A percentile compares a stretch with the other conserved stretches of the same genome.
phyloP scores from a whole-genome alignment of 805 yeast genomes.

The Danielia oregonensis region DNA sequence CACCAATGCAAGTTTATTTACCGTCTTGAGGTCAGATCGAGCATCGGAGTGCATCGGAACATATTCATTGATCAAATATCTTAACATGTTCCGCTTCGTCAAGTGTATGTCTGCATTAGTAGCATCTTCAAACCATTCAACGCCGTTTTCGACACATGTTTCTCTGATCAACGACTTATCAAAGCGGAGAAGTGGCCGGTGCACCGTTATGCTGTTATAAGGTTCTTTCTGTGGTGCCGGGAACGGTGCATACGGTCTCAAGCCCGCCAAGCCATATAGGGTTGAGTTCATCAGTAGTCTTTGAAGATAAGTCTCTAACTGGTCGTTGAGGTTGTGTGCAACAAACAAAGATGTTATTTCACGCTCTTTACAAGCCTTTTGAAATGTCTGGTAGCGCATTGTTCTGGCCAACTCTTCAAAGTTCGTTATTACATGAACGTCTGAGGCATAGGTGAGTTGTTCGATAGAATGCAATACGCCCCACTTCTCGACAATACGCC shows the following conservation, averaged over 20 bases:
- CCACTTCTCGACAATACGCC: conserved; percentile 29
- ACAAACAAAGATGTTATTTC: conserved; percentile 40
- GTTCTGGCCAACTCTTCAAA: conserved; percentile 61
- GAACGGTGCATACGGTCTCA: conserved; percentile 28
- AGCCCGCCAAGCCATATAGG: conserved; percentile 56
- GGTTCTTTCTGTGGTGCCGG: conserved; percentile 22
- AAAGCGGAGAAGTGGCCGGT: conserved; percentile 51
- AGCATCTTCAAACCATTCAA: conserved; percentile 68
- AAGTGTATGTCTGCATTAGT: conserved; percentile 54
- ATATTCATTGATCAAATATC: conserved; percentile 32
- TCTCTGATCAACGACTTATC: conserved; percentile 43
- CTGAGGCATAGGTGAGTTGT: conserved; percentile 19
- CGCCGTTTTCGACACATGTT: conserved; percentile 37
- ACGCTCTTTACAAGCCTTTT: conserved; percentile 33
- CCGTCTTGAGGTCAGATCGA: conserved; percentile 4
- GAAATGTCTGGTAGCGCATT: conserved; percentile 46
- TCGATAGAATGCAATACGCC: conserved; percentile 31
- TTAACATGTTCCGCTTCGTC: conserved; percentile 55
- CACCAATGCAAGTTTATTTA: conserved; percentile 9
- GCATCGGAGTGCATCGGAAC: conserved; percentile 16
- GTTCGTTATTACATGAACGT: conserved; percentile 30
- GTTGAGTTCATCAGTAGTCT: conserved; percentile 43
- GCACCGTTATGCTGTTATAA: conserved; percentile 21
- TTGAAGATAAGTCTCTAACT: conserved; percentile 63
- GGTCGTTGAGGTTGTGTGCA: conserved; percentile 74